Base-by-base conservation (phyloP, 352 stramenopile genomes). In the Saprolegnia parasitica region DNA sequence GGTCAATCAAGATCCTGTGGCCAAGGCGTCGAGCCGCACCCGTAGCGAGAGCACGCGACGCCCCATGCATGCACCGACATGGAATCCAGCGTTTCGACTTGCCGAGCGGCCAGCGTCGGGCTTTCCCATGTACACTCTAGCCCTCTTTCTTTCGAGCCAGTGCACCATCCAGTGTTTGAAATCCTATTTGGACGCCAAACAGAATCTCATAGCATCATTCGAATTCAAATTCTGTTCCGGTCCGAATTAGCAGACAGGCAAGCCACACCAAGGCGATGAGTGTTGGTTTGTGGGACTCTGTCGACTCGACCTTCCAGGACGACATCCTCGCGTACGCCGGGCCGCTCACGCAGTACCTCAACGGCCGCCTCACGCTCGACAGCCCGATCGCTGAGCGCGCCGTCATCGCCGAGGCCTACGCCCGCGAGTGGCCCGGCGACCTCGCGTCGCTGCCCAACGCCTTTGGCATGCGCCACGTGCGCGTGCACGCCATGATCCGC, bases 201-300 rank as follows among this genome's bases (percentile, higher is more conserved):
- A 35, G 29, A 35, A 35, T 35, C 29, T 35, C 29, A 5, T 2
- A 35, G 29, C 5, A 35, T 35, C 5, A 35, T 35, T 35, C 29
- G 29, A 35, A 35, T 35, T 35, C 29, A 35, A 35, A 35, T 49
- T 49, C 42, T 49, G 42, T 49, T n/a, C 11, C 42, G 13, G 18
- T n/a, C 13, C 3, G 42, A 15, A 49, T 8, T n/a, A 8, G 13
- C 11, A 15, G 42, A 49, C 42, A 49, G 42, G 42, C 42, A 49
- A 49, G 42, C 13, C 42, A 49, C 29, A 35, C 29, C 29, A 5
- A 35, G n/a, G 18, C 18, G 42, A 49, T 49, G 42, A 49, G 42
- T 49, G 42, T 49, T 49, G 42, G 42, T 49, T 49, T 49, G 42
- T 49, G 42, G 42, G 42, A 49, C 42, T 49, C 42, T 49, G 42